These are phyloP conservation scores for Tetraselmis striata DNA, from an alignment of 139 green algal species.

Conservation along the genomic window DNA sequence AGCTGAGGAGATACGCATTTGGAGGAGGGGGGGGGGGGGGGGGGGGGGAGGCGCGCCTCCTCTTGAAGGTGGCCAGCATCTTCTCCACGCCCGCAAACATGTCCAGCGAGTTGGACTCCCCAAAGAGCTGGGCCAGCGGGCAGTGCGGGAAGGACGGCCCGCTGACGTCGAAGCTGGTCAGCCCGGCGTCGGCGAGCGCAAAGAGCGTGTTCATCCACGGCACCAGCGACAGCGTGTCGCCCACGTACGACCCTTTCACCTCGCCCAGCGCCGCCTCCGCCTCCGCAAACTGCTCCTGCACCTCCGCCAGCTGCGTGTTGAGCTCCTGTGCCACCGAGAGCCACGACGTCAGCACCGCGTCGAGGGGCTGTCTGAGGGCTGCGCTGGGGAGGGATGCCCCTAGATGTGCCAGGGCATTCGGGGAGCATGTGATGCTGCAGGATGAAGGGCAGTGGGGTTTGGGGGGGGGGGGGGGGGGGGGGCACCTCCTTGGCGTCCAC, in stretches of 20 bases:
- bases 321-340: not conserved
- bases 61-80: slow-evolving; percentile 48
- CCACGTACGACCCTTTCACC: slow-evolving; percentile 36
- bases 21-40: not conserved
- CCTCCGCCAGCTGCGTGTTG: slow-evolving; percentile 19
- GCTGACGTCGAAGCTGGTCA: slow-evolving; percentile 45
- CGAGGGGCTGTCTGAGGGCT: no score
- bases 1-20: no score
- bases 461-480: no score
- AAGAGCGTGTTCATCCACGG: slow-evolving; percentile 46
- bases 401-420: no score
- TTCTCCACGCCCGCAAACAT: slow-evolving; percentile 35
- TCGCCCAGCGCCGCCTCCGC: slow-evolving; percentile 27
- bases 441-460: no score
- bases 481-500: slow-evolving; percentile 12
- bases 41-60: slow-evolving; percentile 17
- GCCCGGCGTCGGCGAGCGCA: slow-evolving; percentile 38
- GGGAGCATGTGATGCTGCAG: no score
- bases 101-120: slow-evolving; percentile 3
- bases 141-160: slow-evolving; percentile 33
- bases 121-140: slow-evolving; percentile 27
- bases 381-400: no score
- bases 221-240: slow-evolving; percentile 39
- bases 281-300: slow-evolving; percentile 21
- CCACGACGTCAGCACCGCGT: not conserved